These are phyloP conservation scores for Arachis hypogaea DNA, from an alignment of 306 rosid species.

Conservation along the genomic window DNA sequence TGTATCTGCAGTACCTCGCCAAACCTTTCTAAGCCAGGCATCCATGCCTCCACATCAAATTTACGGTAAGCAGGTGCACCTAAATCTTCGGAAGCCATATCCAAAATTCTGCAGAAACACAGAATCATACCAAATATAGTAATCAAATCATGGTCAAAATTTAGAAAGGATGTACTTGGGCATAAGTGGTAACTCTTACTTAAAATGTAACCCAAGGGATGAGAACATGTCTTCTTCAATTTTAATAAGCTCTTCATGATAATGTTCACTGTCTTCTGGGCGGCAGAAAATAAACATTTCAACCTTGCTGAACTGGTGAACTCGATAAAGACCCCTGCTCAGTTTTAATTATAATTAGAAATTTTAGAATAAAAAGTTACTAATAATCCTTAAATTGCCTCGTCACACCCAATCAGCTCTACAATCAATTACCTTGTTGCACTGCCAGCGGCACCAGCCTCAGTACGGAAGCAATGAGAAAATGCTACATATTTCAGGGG, in stretches of 20 bases:
- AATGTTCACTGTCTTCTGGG: slow-evolving; percentile 81
- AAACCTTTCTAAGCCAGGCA: slow-evolving; percentile 90
- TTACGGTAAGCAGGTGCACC: slow-evolving; percentile 99
- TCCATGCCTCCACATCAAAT: slow-evolving; percentile 95
- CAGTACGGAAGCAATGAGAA: slow-evolving; percentile 97
- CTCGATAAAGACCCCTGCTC: slow-evolving; percentile 96
- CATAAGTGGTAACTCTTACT: slow-evolving; percentile 48
- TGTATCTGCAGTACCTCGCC: slow-evolving; percentile 72
- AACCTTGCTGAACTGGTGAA: slow-evolving; percentile 97
- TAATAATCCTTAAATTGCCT: slow-evolving; percentile 12
- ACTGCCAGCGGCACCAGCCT: slow-evolving; percentile 98
- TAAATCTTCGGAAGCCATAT: slow-evolving; percentile 91
- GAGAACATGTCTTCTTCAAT: slow-evolving; percentile 88
- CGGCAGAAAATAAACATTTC: slow-evolving; percentile 92
- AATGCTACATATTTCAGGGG: slow-evolving; percentile 89
- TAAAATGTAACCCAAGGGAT: slow-evolving; percentile 82
- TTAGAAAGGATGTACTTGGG: slow-evolving; percentile 26
- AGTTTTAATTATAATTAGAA: slow-evolving; percentile 33
- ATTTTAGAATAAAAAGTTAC: slow-evolving; percentile 9
- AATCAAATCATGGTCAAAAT: slow-evolving; percentile 26
- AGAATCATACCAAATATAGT: slow-evolving; percentile 17
- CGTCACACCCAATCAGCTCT: slow-evolving; percentile 19
- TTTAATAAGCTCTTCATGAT: slow-evolving; percentile 81
- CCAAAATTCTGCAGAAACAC: slow-evolving; percentile 70
- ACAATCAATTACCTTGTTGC: slow-evolving; percentile 67